phyloP scores from a whole-genome alignment of 495 filamentous ascomycete genomes.

The Hyaloscypha bicolor region DNA sequence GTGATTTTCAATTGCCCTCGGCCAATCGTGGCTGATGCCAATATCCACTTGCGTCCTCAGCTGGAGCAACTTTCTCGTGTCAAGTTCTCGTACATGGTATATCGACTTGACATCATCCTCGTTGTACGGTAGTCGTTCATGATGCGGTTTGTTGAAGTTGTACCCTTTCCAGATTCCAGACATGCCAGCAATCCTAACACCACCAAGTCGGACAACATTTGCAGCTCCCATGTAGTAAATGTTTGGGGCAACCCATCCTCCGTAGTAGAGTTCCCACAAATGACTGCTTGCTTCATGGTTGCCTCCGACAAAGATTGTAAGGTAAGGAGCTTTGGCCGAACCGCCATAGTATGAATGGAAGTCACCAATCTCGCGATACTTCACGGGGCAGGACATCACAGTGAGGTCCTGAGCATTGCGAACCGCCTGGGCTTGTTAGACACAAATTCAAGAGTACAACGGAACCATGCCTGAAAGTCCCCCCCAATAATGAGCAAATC shows the following conservation, averaged over 20 bases:
- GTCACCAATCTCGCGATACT: slow-evolving; percentile 83
- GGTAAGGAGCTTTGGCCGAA: slow-evolving; percentile 70
- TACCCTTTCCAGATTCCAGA: slow-evolving; percentile 91
- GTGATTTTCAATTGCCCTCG: slow-evolving; percentile 71
- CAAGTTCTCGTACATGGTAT: slow-evolving; percentile 89
- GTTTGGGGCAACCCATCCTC: slow-evolving; percentile 94
- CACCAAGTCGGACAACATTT: slow-evolving; percentile 79
- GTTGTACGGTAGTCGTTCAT: slow-evolving; percentile 86
- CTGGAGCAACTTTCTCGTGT: slow-evolving; percentile 87
- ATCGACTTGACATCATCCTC: slow-evolving; percentile 69
- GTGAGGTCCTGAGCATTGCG: slow-evolving; percentile 86
- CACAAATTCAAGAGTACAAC: neutral
- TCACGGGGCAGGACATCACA: slow-evolving; percentile 81
- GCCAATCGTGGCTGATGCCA: slow-evolving; percentile 96
- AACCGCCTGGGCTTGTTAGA: slow-evolving; percentile 60
- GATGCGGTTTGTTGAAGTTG: slow-evolving; percentile 79
- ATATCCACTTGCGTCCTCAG: slow-evolving; percentile 82
- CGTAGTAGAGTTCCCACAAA: slow-evolving; percentile 89
- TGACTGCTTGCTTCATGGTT: slow-evolving; percentile 93
- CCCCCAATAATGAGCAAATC: slow-evolving; percentile 88
- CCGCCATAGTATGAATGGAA: slow-evolving; percentile 94
- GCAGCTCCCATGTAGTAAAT: slow-evolving; percentile 96
- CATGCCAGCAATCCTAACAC: slow-evolving; percentile 84
- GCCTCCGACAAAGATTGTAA: slow-evolving; percentile 90
- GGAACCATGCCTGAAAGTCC: slow-evolving; percentile 73